phyloP scores from a whole-genome alignment of 768 basidiomycete genomes.

The Russula griseocarnosa region DNA sequence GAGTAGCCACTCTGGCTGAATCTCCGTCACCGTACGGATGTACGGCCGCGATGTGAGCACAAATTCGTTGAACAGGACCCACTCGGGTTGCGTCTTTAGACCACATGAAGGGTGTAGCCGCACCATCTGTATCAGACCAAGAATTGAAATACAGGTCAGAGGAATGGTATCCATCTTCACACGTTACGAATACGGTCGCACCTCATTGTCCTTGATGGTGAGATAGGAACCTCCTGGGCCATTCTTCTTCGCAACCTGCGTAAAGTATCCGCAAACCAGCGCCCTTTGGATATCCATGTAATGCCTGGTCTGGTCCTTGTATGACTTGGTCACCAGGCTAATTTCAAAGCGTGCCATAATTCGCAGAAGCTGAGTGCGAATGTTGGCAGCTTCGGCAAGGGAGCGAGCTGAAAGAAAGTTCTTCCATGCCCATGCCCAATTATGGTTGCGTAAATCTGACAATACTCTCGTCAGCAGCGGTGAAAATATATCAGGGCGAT shows the following conservation, averaged over 20 bases:
- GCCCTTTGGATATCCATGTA: slow-evolving; percentile 74
- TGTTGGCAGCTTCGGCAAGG: slow-evolving; percentile 88
- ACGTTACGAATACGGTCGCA: slow-evolving; percentile 32
- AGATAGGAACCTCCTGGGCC: slow-evolving; percentile 82
- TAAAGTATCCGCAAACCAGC: slow-evolving; percentile 91
- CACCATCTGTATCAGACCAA: slow-evolving; percentile 47
- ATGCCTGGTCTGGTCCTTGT: slow-evolving; percentile 50
- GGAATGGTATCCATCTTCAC: background rate
- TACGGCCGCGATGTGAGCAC: slow-evolving; percentile 85
- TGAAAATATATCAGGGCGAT: background rate
- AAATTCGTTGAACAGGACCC: slow-evolving; percentile 93
- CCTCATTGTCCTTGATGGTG: slow-evolving; percentile 95
- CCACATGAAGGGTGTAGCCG: slow-evolving; percentile 84
- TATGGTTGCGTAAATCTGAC: slow-evolving; percentile 51
- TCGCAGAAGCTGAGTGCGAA: slow-evolving; percentile 81
- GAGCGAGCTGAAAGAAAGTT: slow-evolving; percentile 84
- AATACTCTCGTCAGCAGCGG: background rate
- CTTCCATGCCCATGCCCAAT: slow-evolving; percentile 93
- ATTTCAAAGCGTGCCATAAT: slow-evolving; percentile 90
- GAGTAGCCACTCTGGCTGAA: slow-evolving; percentile 78
- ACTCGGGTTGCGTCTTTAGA: slow-evolving; percentile 81
- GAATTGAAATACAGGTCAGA: slow-evolving; percentile 41
- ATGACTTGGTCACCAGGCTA: slow-evolving; percentile 61
- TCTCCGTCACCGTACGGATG: slow-evolving; percentile 90
- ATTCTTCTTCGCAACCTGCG: slow-evolving; percentile 96